Evolutionary conservation across 2,329 filamentous ascomycete species (phyloP), one percentile per base, ranked within the genome.

Genomic region (Nannizziopsis barbatae): DNA sequence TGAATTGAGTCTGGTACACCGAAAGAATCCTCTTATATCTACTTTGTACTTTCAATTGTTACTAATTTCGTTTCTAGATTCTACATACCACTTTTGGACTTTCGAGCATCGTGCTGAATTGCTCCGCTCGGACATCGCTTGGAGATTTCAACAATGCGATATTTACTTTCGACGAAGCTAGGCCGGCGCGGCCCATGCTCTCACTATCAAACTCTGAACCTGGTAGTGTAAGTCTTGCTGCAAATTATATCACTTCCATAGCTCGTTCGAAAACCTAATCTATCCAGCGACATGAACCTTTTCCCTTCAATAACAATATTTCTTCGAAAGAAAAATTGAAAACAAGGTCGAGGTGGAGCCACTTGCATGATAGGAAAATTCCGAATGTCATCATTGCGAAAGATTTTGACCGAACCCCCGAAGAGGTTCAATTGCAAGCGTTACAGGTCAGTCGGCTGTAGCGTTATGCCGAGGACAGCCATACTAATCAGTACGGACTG

Each of bases 341-440:
- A 43, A 54, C 54, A 5, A 51, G 55, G n/a, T 35, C 53, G 9
- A 56, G 59, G 33, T 64, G 60, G 49, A 60, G 53, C 51, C 59
- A 61, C 49, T 62, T 71, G 49, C 73, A 77, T 50, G 68, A 68
- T 49, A 69, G 68, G 42, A 72, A 73, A 46, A 84, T 94, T 55
- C 84, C 87, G 53, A 88, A 94, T 65, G 74, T 95, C 9, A 73
- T 96, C 17, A 76, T 98, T 45, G 86, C 85, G 1, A 84, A 81
- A 56, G 80, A 93, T 61, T 77, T 96, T 45, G 80, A 95, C 62
- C 70, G 71, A 45, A 84, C 86, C 0, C 75, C 77, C n/a, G 74
- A 79, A 32, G 76, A 79, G 47, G 80, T 96, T 9, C 92, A 98
- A 66, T 81, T 92, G 39, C 88, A 95, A 63, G 83, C 71, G 18